These are phyloP conservation scores for Nasturtium officinale DNA, from an alignment of 345 rosid genomes.

Conservation along the genomic window DNA sequence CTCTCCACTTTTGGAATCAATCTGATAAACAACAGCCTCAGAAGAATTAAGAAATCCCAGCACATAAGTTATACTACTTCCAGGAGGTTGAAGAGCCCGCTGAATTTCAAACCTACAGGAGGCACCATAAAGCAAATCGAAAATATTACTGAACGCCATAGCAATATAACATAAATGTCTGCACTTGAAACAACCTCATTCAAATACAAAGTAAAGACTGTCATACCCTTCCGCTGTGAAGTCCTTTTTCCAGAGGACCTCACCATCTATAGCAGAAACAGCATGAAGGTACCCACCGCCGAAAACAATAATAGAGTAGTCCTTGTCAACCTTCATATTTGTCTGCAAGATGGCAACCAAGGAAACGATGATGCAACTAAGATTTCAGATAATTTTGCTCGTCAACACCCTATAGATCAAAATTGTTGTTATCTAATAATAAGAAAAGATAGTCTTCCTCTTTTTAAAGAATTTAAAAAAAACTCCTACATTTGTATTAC, in stretches of 20 bases:
- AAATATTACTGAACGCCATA: constrained; percentile 11
- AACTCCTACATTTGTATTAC: constrained; percentile 33
- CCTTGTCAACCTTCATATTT: constrained; percentile 69
- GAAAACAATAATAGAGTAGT: constrained; percentile 60
- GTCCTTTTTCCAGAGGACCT: constrained; percentile 86
- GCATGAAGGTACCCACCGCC: constrained; percentile 79
- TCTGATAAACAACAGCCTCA: constrained; percentile 62
- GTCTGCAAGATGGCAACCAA: constrained; percentile 51
- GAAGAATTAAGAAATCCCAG: constrained; percentile 73
- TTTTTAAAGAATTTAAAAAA: background rate
- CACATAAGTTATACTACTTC: constrained; percentile 53
- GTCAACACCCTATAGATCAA: background rate
- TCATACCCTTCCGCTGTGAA: constrained; percentile 75
- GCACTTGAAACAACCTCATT: background rate
- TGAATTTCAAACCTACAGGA: constrained; percentile 76
- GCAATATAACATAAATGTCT: constrained; percentile 15
- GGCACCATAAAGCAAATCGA: constrained; percentile 15
- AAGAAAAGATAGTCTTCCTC: background rate
- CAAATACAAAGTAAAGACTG: constrained; percentile 20
- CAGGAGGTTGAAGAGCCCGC: constrained; percentile 64
- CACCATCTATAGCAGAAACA: constrained; percentile 85
- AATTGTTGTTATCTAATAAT: constrained; percentile 9
- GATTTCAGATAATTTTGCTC: constrained; percentile 3
- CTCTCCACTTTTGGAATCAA: constrained; percentile 74
- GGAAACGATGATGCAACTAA: constrained; percentile 13